Conservation (phyloP, 2,329 filamentous ascomycete species). For the Camptophora hylomeconis region DNA sequence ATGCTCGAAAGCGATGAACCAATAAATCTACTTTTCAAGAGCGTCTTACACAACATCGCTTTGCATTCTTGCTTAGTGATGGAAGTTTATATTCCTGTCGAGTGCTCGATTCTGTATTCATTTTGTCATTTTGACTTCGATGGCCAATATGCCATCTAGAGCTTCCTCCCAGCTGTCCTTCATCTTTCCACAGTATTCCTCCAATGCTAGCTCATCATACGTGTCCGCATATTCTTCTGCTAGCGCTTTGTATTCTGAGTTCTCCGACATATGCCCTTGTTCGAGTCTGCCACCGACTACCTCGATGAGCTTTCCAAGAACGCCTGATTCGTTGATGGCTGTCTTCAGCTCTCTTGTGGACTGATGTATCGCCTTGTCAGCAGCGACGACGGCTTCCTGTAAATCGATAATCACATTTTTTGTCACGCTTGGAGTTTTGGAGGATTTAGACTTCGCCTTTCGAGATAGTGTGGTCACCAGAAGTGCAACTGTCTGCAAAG, state of each 20-base stretch:
- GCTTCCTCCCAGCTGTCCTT: conserved; percentile 36
- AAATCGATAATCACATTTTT: conserved; percentile 20
- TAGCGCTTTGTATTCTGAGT: conserved; percentile 1
- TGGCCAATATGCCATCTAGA: conserved; percentile 25
- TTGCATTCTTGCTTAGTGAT: too few species aligned
- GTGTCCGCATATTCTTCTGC: conserved; percentile 22
- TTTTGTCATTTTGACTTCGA: conserved; percentile 11
- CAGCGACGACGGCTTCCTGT: conserved; percentile 18
- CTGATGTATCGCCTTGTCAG: conserved; percentile 23
- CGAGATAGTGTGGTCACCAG: conserved; percentile 21
- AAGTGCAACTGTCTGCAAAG: conserved; percentile 26
- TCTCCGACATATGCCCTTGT: conserved; percentile 12
- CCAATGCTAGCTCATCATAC: conserved; percentile 26
- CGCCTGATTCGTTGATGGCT: conserved; percentile 26
- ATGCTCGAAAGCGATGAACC: too few species aligned
- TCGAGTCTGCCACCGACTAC: conserved; percentile 21
- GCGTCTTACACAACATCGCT: too few species aligned
- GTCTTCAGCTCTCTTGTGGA: conserved; percentile 26
- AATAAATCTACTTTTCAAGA: too few species aligned
- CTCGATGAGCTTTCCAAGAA: conserved; percentile 29
- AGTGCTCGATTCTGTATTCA: too few species aligned
- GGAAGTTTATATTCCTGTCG: too few species aligned
- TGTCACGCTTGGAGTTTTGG: conserved; percentile 23
- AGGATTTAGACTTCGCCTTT: conserved; percentile 21
- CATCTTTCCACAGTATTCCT: conserved; percentile 30